phyloP scores from a whole-genome alignment of 495 filamentous ascomycete genomes.

The Neurospora africana region DNA sequence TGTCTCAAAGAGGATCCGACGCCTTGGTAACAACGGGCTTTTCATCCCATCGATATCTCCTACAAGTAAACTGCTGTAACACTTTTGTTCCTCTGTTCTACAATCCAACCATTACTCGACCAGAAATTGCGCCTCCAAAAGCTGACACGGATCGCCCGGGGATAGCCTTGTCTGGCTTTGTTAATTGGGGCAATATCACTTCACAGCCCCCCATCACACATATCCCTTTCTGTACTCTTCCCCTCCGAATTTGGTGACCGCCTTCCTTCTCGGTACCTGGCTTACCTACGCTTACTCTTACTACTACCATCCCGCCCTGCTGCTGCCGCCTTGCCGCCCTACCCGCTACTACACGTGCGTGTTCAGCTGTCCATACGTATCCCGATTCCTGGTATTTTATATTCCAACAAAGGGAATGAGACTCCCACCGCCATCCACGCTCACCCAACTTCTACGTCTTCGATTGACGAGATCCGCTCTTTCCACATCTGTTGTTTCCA shows the following conservation, averaged over 20 bases:
- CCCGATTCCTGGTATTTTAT: neutral
- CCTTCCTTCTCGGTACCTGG: neutral
- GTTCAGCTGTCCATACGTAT: no score
- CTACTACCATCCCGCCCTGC: neutral
- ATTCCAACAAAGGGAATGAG: neutral
- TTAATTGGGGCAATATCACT: neutral
- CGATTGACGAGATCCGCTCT: slow-evolving; percentile 4
- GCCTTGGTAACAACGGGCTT: neutral
- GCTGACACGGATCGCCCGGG: neutral
- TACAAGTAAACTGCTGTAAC: neutral
- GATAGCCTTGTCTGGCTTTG: neutral
- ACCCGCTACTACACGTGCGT: neutral
- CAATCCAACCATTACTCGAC: neutral
- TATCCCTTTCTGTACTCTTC: neutral
- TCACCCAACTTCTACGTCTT: slow-evolving; percentile 1
- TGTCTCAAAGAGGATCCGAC: neutral
- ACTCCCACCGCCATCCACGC: slow-evolving; percentile 1
- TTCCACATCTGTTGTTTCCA: neutral
- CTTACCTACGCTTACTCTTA: no score
- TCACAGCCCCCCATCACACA: neutral
- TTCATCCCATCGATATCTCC: neutral
- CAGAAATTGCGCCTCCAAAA: neutral
- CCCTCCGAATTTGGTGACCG: neutral
- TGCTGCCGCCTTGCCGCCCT: neutral
- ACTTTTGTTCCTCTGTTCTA: neutral